Evolutionary conservation across 1,139 yeast species (phyloP).

Genomic region (Tardiomyces depauwii): DNA sequence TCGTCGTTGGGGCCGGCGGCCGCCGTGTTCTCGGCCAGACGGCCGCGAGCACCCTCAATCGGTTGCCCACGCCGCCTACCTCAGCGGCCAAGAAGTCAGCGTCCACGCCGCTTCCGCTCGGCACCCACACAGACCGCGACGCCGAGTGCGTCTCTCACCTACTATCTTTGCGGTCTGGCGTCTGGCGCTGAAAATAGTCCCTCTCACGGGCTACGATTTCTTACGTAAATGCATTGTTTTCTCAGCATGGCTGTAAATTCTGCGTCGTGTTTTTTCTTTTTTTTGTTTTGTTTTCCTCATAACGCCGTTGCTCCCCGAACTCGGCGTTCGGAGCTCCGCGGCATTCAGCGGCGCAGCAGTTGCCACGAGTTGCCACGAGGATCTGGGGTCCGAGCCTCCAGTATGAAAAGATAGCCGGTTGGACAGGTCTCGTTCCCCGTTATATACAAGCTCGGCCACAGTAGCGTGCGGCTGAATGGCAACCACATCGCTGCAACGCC

Average conservation of each 20-base stretch:
- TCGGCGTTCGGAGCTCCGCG: too few species aligned
- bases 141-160: conserved; percentile 23
- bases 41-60: conserved; percentile 10
- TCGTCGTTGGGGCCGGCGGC: conserved; percentile 9
- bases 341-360: too few species aligned
- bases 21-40: conserved; percentile 8
- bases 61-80: neutral
- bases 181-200: conserved; percentile 10
- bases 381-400: too few species aligned
- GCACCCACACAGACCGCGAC: conserved; percentile 10
- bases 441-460: too few species aligned
- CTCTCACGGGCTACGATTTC: conserved; percentile 4
- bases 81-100: neutral
- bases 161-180: conserved; percentile 18
- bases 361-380: too few species aligned
- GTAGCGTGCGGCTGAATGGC: too few species aligned
- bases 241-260: neutral
- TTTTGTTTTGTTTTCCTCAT: too few species aligned
- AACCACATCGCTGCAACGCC: too few species aligned
- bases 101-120: neutral
- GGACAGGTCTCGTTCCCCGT: too few species aligned
- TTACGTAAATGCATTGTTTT: neutral
- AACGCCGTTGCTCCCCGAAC: too few species aligned
- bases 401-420: too few species aligned
- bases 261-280: neutral